Base-by-base conservation (phyloP, 208 protist genomes). In the Phytomonas francai region DNA sequence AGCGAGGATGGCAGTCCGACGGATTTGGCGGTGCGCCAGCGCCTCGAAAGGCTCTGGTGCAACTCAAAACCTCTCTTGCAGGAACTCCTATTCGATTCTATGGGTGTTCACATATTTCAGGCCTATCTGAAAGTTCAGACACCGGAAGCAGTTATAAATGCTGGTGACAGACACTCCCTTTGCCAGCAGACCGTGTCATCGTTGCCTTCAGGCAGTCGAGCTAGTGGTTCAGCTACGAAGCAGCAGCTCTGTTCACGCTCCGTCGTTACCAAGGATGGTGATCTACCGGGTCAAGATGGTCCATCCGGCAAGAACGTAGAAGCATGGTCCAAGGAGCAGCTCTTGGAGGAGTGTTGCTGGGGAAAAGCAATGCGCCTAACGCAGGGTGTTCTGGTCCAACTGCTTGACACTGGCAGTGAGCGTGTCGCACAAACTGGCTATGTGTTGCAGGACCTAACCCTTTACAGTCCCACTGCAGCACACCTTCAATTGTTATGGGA, bases 21-120 rank as follows among this genome's bases (percentile, higher is more conserved):
- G 9, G 83, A 88, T 59, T 54, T 49, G 12, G 78, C 76, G 9
- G 79, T 91, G 36, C 85, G 84, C 22, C 73, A 78, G 70, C 74
- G 77, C 0, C 59, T 95, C 0, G 81, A 91, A 64, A 54, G 57
- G 32, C 72, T 92, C 22, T 14, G 69, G 58, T 77, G 84, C 67
- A 78, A 80, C 39, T 67, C 74, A 4, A 74, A 77, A 33, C 64
- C 78, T 6, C 71, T 96, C 54, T 76, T 96, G 39, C 73, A 74
- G 51, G 67, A 81, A 54, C 60, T 94, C 8, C 71, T 96, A 0
- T 65, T 78, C 19, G 88, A 96, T 74, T 61, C 66, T 9, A 63
- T 93, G 19, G 91, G 88, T 34, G 88, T 80, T 59, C 87, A 93
- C 71, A 70, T 93, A 25, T 92, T 96, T 62, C 87, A 94, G 80